These are phyloP conservation scores for Kwoniella europaea DNA, from an alignment of 768 basidiomycete species.

Conservation along the genomic window DNA sequence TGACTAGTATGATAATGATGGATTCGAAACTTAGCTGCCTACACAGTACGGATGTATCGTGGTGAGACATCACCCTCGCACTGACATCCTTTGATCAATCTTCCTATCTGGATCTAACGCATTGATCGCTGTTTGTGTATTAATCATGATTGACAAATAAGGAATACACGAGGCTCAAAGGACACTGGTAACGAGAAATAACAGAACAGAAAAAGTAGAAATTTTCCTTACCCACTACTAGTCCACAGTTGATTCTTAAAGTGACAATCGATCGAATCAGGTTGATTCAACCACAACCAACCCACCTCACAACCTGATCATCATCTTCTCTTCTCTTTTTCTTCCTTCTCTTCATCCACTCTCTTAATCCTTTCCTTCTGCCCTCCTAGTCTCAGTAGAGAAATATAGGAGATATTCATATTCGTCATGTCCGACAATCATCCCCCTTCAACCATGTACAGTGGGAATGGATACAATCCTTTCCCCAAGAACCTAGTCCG, in stretches of 20 bases:
- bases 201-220: not conserved
- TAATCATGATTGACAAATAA: not conserved
- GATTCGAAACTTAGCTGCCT: too few species aligned
- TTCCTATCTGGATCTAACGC: not conserved
- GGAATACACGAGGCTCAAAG: slow-evolving; percentile 1
- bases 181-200: not conserved
- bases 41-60: not conserved
- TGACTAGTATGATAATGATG: too few species aligned
- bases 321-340: not conserved
- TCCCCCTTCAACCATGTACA: not conserved
- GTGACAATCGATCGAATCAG: not conserved
- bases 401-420: not conserved
- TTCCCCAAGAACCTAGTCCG: not conserved
- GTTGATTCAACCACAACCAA: slow-evolving; percentile 5
- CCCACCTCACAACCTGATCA: not conserved
- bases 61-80: not conserved
- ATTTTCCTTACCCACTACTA: not conserved
- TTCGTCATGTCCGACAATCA: not conserved
- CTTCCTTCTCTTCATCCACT: not conserved
- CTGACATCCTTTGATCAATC: not conserved
- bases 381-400: not conserved
- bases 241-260: not conserved
- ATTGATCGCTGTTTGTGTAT: slow-evolving; percentile 6
- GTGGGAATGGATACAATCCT: not conserved
- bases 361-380: not conserved